Conservation (phyloP, 2,329 filamentous ascomycete genomes). For the Ceratocystis harringtonii region DNA sequence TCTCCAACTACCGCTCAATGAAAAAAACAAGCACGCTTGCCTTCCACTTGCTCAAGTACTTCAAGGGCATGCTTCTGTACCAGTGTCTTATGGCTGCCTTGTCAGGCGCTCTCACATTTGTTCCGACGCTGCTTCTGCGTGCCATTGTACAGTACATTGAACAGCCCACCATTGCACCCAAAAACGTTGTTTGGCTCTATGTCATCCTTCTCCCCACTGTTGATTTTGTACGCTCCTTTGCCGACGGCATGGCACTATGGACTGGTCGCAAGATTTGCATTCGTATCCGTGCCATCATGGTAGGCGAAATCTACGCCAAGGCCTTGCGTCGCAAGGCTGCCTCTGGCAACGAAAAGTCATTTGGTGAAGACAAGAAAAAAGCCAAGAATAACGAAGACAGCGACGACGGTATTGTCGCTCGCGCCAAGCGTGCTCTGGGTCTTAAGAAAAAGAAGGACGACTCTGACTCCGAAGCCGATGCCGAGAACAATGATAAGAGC, state of each 20-base stretch:
- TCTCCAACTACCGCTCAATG: conserved; percentile 69
- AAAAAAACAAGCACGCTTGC: conserved; percentile 69
- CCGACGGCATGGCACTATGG: conserved; percentile 78
- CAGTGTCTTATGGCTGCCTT: conserved; percentile 71
- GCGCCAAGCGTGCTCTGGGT: conserved; percentile 42
- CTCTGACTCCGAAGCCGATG: conserved; percentile 20
- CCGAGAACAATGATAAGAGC: conserved; percentile 25
- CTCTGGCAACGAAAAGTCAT: conserved; percentile 56
- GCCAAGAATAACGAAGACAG: conserved; percentile 26
- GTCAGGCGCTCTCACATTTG: conserved; percentile 72
- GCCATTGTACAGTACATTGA: conserved; percentile 93
- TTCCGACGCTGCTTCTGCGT: conserved; percentile 78
- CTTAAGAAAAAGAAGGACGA: conserved; percentile 37
- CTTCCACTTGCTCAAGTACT: conserved; percentile 70
- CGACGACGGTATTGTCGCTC: conserved; percentile 29
- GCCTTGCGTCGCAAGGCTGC: conserved; percentile 81
- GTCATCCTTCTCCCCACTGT: conserved; percentile 79
- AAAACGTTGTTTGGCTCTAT: conserved; percentile 88
- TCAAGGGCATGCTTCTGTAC: conserved; percentile 57
- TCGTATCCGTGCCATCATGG: conserved; percentile 80
- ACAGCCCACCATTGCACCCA: conserved; percentile 55
- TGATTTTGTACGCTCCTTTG: conserved; percentile 65
- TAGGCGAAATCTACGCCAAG: conserved; percentile 95
- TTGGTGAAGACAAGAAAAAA: conserved; percentile 43
- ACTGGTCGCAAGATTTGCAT: conserved; percentile 91